phyloP scores from a whole-genome alignment of 2,329 filamentous ascomycete species.

The Stemphylium lycopersici region DNA sequence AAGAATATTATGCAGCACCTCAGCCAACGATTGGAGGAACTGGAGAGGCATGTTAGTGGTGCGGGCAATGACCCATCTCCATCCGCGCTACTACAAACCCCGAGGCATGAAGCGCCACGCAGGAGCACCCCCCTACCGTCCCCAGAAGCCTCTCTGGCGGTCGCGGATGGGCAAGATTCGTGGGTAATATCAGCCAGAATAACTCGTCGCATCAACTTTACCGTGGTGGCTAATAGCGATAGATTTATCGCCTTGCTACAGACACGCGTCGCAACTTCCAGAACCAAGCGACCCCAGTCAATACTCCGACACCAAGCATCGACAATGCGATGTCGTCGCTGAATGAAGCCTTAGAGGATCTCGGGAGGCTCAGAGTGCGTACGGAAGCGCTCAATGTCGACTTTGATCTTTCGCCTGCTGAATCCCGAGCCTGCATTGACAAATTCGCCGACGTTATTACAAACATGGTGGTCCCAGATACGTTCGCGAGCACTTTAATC shows the following conservation, averaged over 20 bases:
- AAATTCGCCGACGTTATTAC: slow-evolving; percentile 22
- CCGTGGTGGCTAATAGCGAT: slow-evolving; percentile 7
- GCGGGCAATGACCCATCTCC: slow-evolving; percentile 5
- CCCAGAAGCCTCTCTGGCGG: slow-evolving; percentile 16
- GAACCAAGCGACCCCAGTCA: slow-evolving; percentile 24
- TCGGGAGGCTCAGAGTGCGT: slow-evolving; percentile 33
- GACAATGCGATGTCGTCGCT: slow-evolving; percentile 36
- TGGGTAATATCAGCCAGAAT: slow-evolving; percentile 6
- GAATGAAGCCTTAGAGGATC: slow-evolving; percentile 35
- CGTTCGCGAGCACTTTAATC: slow-evolving; percentile 13
- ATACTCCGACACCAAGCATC: slow-evolving; percentile 28
- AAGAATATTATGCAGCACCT: slow-evolving; percentile 27
- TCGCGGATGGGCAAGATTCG: slow-evolving; percentile 31
- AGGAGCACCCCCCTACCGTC: slow-evolving; percentile 16
- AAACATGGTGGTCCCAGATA: slow-evolving; percentile 29
- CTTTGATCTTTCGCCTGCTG: slow-evolving; percentile 22
- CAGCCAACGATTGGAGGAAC: slow-evolving; percentile 29
- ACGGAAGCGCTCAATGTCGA: slow-evolving; percentile 16
- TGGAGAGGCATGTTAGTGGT: slow-evolving; percentile 32
- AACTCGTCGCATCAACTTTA: neutral
- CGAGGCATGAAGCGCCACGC: neutral
- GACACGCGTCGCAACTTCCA: slow-evolving; percentile 34
- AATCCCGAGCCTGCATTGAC: slow-evolving; percentile 30
- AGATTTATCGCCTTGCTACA: slow-evolving; percentile 39
- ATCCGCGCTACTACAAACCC: neutral